A percentile compares a stretch with the other conserved stretches of the same genome.
These are phyloP conservation scores for Colletotrichum neosansevieriae DNA, from an alignment of 2,329 filamentous ascomycete genomes.

Conservation along the genomic window DNA sequence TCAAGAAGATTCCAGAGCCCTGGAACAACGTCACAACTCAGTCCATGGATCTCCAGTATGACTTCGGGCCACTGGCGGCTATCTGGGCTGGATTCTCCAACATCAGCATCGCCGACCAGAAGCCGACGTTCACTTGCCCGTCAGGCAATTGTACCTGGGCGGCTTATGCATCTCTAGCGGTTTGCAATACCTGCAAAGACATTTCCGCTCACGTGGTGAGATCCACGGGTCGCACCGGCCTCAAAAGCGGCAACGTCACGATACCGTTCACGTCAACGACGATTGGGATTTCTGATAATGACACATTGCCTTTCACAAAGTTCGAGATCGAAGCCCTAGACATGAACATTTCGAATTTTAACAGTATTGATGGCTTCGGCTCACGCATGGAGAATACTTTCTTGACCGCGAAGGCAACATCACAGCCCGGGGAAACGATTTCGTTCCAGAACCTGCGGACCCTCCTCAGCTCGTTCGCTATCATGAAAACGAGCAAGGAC, in stretches of 20 bases:
- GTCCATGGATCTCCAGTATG: neutral
- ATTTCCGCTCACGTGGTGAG: neutral
- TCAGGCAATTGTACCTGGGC: slow-evolving; percentile 12
- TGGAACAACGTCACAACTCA: no score
- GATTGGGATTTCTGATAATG: no score
- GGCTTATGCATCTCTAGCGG: neutral
- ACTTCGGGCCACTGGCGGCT: slow-evolving; percentile 1
- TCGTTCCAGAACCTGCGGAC: neutral
- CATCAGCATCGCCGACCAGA: neutral
- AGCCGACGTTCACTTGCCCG: neutral
- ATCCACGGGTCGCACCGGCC: neutral
- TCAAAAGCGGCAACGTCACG: neutral
- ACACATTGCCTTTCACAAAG: no score
- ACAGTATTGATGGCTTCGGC: neutral
- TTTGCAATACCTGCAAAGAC: neutral
- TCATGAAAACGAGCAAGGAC: neutral
- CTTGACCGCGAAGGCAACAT: neutral
- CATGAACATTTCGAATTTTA: neutral
- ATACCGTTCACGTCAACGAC: neutral
- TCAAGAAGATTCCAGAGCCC: no score
- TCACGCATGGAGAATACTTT: neutral
- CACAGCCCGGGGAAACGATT: neutral
- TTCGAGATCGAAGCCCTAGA: neutral
- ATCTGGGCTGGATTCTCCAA: slow-evolving; percentile 12
- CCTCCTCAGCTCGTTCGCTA: neutral